Conservation (phyloP, 140 eudicot genomes). For the Stevia rebaudiana region DNA sequence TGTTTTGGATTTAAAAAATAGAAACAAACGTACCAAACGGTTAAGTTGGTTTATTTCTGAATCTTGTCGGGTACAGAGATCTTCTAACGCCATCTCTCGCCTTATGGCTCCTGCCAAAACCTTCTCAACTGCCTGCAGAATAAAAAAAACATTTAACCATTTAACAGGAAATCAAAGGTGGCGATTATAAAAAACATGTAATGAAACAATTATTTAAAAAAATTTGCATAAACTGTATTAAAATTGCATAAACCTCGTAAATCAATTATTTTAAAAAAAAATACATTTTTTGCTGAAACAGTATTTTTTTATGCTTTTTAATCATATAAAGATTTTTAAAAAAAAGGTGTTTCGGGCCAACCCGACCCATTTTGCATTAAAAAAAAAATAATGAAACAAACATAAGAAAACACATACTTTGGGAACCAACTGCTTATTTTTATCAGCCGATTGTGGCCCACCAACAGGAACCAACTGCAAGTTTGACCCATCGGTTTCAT, state of each 20-base stretch:
- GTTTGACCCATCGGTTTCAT: conserved; percentile 34
- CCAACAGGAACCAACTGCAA: conserved; percentile 63
- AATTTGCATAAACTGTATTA: background rate
- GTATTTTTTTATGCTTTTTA: too few species aligned
- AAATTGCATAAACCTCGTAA: background rate
- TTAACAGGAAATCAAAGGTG: background rate
- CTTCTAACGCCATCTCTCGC: conserved; percentile 96
- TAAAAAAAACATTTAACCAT: conserved; percentile 1
- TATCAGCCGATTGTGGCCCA: conserved; percentile 40
- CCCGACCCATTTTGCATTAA: background rate
- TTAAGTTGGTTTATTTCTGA: conserved; percentile 80
- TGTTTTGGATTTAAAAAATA: conserved; percentile 6
- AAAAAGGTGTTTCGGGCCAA: background rate
- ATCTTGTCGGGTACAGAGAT: conserved; percentile 64
- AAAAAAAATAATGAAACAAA: conserved; percentile 1
- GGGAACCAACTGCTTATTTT: conserved; percentile 59
- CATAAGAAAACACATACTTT: conserved; percentile 44
- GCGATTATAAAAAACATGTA: too few species aligned
- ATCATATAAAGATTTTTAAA: background rate
- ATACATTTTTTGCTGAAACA: background rate
- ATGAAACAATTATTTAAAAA: too few species aligned
- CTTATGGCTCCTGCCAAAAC: conserved; percentile 91
- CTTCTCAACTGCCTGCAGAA: conserved; percentile 88
- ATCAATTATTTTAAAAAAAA: background rate
- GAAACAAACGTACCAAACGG: conserved; percentile 59